Percentiles rank a stretch among this genome's conserved stretches.
Conservation (phyloP, 2,329 filamentous ascomycete genomes). For the Malbranchea cinnamomea region DNA sequence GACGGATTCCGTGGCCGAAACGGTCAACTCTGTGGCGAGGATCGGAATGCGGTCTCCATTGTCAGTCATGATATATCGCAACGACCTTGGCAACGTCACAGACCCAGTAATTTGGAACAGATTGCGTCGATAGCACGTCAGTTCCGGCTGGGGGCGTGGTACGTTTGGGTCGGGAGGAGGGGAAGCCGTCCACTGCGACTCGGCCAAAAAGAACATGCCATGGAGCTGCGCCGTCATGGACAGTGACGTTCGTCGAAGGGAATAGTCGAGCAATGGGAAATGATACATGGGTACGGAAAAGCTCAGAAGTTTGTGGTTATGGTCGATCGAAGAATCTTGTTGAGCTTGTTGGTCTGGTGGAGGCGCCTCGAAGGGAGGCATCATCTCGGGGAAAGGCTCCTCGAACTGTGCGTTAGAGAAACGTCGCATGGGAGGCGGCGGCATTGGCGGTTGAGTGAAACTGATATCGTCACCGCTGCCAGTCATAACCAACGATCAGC, state of each 20-base stretch:
- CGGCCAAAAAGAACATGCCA: conserved; percentile 55
- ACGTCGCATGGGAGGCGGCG: conserved; percentile 30
- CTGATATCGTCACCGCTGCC: conserved; percentile 38
- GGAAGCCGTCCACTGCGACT: conserved; percentile 46
- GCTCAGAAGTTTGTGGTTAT: conserved; percentile 56
- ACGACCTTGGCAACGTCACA: conserved; percentile 61
- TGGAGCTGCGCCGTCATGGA: conserved; percentile 48
- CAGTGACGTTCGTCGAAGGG: conserved; percentile 39
- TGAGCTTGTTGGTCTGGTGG: conserved; percentile 27
- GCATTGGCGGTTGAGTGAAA: conserved; percentile 31
- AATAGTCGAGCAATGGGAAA: conserved; percentile 45
- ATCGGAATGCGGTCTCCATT: conserved; percentile 74
- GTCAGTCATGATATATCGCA: conserved; percentile 69
- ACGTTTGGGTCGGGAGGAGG: conserved; percentile 37
- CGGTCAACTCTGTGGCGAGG: conserved; percentile 66
- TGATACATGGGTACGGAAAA: conserved; percentile 52
- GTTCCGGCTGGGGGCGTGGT: conserved; percentile 46
- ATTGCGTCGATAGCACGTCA: conserved; percentile 92
- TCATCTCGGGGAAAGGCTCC: conserved; percentile 34
- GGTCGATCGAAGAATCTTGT: conserved; percentile 44
- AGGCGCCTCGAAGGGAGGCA: conserved; percentile 27
- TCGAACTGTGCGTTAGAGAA: conserved; percentile 33
- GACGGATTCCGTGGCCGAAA: conserved; percentile 88
- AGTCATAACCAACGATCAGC: conserved; percentile 1
- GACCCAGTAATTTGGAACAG: conserved; percentile 91